Conservation (phyloP, 106 monocot genomes). For the Dendrobium huoshanense region DNA sequence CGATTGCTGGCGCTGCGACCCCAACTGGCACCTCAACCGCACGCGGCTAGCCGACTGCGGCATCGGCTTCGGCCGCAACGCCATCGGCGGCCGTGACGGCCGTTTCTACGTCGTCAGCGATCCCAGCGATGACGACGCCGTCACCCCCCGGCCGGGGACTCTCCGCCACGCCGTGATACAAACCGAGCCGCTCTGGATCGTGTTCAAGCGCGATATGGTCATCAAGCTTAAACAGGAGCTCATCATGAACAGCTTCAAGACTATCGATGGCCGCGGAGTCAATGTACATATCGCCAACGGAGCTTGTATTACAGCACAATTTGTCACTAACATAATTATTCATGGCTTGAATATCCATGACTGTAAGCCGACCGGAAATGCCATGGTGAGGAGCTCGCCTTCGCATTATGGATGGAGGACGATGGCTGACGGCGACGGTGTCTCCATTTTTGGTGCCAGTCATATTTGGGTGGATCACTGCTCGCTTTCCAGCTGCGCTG, state of each 20-base stretch:
- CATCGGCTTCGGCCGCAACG: constrained; percentile 48
- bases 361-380: constrained; percentile 47
- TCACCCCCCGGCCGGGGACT: constrained; percentile 35
- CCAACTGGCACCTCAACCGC: constrained; percentile 33
- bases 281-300: constrained; percentile 42
- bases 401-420: constrained; percentile 49
- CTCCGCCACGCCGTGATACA: constrained; percentile 40
- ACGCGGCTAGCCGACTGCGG: constrained; percentile 42
- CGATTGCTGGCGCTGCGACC: constrained; percentile 51
- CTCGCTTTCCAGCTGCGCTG: constrained; percentile 42
- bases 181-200: constrained; percentile 40
- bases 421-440: constrained; percentile 41
- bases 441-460: constrained; percentile 38
- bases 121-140: constrained; percentile 29
- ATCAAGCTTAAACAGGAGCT: constrained; percentile 46
- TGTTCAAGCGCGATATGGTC: constrained; percentile 43
- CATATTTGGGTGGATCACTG: constrained; percentile 50
- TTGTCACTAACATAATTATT: constrained; percentile 33
- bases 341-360: constrained; percentile 39
- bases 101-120: constrained; percentile 33
- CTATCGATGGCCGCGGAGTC: constrained; percentile 38
- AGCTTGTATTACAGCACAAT: constrained; percentile 37
- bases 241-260: constrained; percentile 57
- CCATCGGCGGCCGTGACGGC: constrained; percentile 37
- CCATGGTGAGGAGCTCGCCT: constrained; percentile 43